Percentiles rank a stretch among this genome's conserved stretches.
Conservation (phyloP, 1,139 yeast species). For the Zygosaccharomyces sapae region DNA sequence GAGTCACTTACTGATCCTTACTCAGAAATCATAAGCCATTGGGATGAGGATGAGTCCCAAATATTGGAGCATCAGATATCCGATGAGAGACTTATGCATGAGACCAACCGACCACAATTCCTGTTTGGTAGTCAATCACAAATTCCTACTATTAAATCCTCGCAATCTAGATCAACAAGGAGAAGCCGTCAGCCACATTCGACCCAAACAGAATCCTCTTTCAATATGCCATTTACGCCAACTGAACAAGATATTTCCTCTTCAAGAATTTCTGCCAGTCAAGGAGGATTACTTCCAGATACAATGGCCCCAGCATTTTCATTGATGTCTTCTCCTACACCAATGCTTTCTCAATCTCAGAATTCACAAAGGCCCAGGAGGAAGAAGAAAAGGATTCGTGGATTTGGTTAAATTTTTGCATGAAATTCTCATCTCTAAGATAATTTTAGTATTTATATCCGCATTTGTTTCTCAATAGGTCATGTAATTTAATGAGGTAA, state of each 20-base stretch:
- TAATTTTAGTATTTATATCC: neutral
- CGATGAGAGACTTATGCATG: slow-evolving; percentile 8
- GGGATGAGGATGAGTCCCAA: slow-evolving; percentile 22
- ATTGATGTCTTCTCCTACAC: slow-evolving; percentile 19
- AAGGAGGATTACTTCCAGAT: slow-evolving; percentile 21
- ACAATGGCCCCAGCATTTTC: slow-evolving; percentile 34
- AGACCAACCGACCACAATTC: slow-evolving; percentile 21
- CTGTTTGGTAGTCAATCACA: slow-evolving; percentile 22
- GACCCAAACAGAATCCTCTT: slow-evolving; percentile 7
- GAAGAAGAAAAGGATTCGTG: slow-evolving; percentile 32
- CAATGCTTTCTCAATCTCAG: slow-evolving; percentile 18
- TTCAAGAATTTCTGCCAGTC: slow-evolving; percentile 9
- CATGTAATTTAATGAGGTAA: neutral
- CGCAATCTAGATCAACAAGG: slow-evolving; percentile 19
- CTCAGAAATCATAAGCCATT: slow-evolving; percentile 22
- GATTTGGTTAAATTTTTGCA: slow-evolving; percentile 24
- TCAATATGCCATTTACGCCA: slow-evolving; percentile 6
- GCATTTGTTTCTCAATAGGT: neutral
- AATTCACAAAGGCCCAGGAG: slow-evolving; percentile 22
- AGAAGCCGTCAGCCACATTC: slow-evolving; percentile 8
- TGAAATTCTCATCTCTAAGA: neutral
- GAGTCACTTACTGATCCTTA: slow-evolving; percentile 16
- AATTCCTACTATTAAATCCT: slow-evolving; percentile 30
- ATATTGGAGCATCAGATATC: slow-evolving; percentile 1
- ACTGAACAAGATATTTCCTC: slow-evolving; percentile 7